Base-by-base conservation (phyloP, 352 stramenopile species). In the Phytophthora brassicae region DNA sequence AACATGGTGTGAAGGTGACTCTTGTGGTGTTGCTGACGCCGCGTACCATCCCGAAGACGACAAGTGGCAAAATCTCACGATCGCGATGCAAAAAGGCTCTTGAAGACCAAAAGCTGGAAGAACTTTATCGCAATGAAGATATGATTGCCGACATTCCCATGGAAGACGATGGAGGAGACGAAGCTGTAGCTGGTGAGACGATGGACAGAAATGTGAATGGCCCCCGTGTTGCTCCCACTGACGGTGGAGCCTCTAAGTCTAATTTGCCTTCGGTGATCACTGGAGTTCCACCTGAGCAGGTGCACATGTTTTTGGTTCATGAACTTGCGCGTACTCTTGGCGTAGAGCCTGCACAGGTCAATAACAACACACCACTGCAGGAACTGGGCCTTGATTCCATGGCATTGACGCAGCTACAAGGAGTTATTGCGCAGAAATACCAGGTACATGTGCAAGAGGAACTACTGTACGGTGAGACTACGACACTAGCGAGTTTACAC, bases 11-110 rank as follows among this genome's bases (percentile, higher is more conserved):
- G 16, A 75, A 80, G 35, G 79, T 98, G 20, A 84, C 88, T n/a
- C 64, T 92, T 29, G 79, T 99, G 45, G 70, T 98, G 17, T 62
- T 99, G 14, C 23, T 99, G 1, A 77, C 93, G 36, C 87, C 94
- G 29, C 88, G 90, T 28, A 94, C 92, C 2, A 97, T 99, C 48
- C 91, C 95, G 7, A 99, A 99, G 75, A 99, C 97, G 2, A 99
- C 94, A 13, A 99, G 95, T 66, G 97, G 97, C 8, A 99, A 99
- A 72, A 99, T 99, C 69, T 96, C 94, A 20, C 88, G 97, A 56
- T 78, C 83, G n/a, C 93, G 89, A 43, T 94, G 89, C 63, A 89
- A 83, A 57, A 77, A 78, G 65, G 81, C 80, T 19, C 60, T 95
- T 3, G 67, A 82, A 33, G 65, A 83, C 1, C 84, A 91, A 23